Evolutionary conservation across 768 basidiomycete species (phyloP).

Genomic region (Paxillus involutus): DNA sequence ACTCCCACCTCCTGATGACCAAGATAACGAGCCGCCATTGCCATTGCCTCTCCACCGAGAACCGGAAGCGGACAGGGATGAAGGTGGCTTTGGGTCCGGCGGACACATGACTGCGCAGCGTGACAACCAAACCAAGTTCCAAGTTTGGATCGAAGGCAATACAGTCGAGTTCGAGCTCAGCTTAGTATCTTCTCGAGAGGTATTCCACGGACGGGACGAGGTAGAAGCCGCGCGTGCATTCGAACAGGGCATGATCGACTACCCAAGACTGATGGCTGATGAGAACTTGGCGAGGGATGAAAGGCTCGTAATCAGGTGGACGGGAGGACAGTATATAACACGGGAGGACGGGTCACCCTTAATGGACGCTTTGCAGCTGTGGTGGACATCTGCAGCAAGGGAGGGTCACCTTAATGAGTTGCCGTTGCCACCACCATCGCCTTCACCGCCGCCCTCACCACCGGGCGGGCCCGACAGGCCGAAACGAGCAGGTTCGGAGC

Average conservation of each 20-base stretch:
- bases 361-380: conserved; percentile 69
- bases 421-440: conserved; percentile 9
- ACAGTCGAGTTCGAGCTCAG: conserved; percentile 75
- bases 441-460: conserved; percentile 10
- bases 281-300: conserved; percentile 59
- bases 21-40: conserved; percentile 20
- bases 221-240: conserved; percentile 58
- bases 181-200: conserved; percentile 41
- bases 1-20: conserved; percentile 20
- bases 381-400: conserved; percentile 50
- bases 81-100: conserved; percentile 42
- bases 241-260: conserved; percentile 60
- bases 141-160: conserved; percentile 60
- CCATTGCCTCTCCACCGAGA: background rate
- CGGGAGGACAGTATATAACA: conserved; percentile 73
- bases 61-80: conserved; percentile 2
- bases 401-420: conserved; percentile 21
- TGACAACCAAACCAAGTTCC: conserved; percentile 61
- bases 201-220: conserved; percentile 41
- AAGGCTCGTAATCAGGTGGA: conserved; percentile 74
- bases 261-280: conserved; percentile 64
- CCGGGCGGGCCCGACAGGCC: conserved; percentile 25
- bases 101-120: conserved; percentile 60
- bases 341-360: conserved; percentile 72
- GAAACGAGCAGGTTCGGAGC: conserved; percentile 39